Evolutionary conservation across 1,284 basidiomycete species (phyloP).

Genomic region (Naganishia albida): DNA sequence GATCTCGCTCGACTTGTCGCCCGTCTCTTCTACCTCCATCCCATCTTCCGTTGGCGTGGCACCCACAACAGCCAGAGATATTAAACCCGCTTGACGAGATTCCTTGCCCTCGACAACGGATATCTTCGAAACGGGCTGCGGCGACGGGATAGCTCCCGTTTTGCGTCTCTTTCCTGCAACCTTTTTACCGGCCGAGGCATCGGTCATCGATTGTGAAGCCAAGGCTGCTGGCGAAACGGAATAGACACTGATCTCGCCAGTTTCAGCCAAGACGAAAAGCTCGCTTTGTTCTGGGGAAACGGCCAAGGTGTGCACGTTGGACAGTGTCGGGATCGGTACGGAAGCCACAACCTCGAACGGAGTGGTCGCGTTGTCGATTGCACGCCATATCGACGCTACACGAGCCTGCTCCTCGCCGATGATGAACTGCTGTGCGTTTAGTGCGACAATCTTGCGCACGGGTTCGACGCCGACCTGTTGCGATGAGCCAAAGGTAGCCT

Average conservation of each 20-base stretch:
- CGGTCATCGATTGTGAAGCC: slow-evolving; percentile 44
- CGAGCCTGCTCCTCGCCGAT: slow-evolving; percentile 74
- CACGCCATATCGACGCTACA: slow-evolving; percentile 69
- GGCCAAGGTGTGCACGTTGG: slow-evolving; percentile 63
- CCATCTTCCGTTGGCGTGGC: slow-evolving; percentile 36
- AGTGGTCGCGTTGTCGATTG: slow-evolving; percentile 51
- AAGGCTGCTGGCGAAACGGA: slow-evolving; percentile 60
- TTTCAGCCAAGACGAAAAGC: slow-evolving; percentile 65
- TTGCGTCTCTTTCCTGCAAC: slow-evolving; percentile 11
- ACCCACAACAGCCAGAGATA: slow-evolving; percentile 32
- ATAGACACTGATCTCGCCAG: slow-evolving; percentile 68
- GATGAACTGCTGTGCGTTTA: slow-evolving; percentile 57
- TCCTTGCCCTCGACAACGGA: slow-evolving; percentile 51
- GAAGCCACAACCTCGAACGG: slow-evolving; percentile 65
- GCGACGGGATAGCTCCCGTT: slow-evolving; percentile 21
- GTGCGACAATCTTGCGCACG: slow-evolving; percentile 44
- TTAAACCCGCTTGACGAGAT: slow-evolving; percentile 40
- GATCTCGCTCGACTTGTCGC: slow-evolving; percentile 59
- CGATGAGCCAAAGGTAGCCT: slow-evolving; percentile 43
- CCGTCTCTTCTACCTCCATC: slow-evolving; percentile 43
- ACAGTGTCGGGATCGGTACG: slow-evolving; percentile 63
- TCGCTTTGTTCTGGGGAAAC: slow-evolving; percentile 53
- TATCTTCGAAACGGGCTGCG: slow-evolving; percentile 36
- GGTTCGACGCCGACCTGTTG: slow-evolving; percentile 49
- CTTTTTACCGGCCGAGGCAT: slow-evolving; percentile 40